Conservation (phyloP, 345 rosid species). For the Citrus hindsii region DNA sequence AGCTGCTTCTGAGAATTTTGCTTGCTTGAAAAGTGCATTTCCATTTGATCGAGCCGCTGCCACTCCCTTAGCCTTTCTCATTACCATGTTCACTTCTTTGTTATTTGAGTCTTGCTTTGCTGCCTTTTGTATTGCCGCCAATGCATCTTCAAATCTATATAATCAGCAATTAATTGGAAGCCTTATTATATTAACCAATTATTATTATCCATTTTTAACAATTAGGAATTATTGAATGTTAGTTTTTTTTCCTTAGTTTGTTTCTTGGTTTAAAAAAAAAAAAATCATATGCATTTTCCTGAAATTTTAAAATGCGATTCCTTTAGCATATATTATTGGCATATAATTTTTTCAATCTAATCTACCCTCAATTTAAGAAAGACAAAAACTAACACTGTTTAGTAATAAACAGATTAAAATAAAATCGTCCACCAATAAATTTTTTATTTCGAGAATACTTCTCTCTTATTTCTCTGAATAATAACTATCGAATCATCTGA, state of each 20-base stretch:
- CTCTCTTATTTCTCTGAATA: too few species aligned
- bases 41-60: constrained; percentile 66
- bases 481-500: too few species aligned
- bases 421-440: too few species aligned
- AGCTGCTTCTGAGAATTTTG: constrained; percentile 49
- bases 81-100: constrained; percentile 50
- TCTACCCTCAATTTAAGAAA: background rate
- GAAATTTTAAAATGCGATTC: background rate
- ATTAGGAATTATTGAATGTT: too few species aligned
- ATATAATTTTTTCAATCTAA: background rate
- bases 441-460: too few species aligned
- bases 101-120: constrained; percentile 62
- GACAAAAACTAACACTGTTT: background rate
- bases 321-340: background rate
- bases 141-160: constrained; percentile 65
- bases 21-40: constrained; percentile 64
- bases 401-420: background rate
- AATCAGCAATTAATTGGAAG: background rate
- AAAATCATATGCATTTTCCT: too few species aligned
- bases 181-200: too few species aligned
- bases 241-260: too few species aligned
- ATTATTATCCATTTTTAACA: too few species aligned
- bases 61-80: constrained; percentile 50
- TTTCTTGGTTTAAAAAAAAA: too few species aligned
- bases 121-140: constrained; percentile 64